Evolutionary conservation across 2,329 filamentous ascomycete genomes (phyloP), one percentile per base, ranked within the genome.

Genomic region (Pestalotiopsis sp.): DNA sequence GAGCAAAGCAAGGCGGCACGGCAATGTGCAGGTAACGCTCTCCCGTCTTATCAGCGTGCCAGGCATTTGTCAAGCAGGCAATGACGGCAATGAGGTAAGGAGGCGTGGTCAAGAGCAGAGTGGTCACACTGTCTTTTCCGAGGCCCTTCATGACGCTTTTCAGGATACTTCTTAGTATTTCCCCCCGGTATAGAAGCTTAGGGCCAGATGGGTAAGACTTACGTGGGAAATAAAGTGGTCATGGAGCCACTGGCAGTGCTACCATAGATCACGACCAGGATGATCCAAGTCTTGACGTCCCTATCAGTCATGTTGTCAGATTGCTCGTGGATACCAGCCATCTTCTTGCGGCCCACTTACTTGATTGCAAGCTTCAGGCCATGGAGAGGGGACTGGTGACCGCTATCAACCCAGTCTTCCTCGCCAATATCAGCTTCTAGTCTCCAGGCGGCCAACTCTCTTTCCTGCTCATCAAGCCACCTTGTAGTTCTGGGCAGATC

Each of bases 11-110:
- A 6, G 38, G 56, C 20, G 64, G 64, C 6, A 20, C 38, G 9
- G 57, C 39, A 20, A 66, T 61, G 57, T 66, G 64, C 6, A 60
- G 26, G 56, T 22, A 66, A 10, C 64, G 64, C 56, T 66, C 64
- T 24, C 55, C 56, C 1, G 56, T 61, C 17, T 52, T 40, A 22
- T 66, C 64, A 2, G 56, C 38, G 44, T 66, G 56, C 64, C 64
- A 66, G 24, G 64, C 55, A 56, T 66, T 66, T 9, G 64, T 58
- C 14, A 66, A 35, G 30, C 55, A 59, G 17, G 57, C 17, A 2
- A 61, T 48, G 30, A 61, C 64, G 20, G 64, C 64, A 5, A 66
- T 60, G 14, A 61, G 20, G 35, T 60, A 66, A 1, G 64, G 64
- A 11, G 64, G 64, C n/a, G 56, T 52, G 2, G 64, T 60, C 35